Conservation (phyloP, 2,329 filamentous ascomycete species). For the Exophiala phaeomuriformis region DNA sequence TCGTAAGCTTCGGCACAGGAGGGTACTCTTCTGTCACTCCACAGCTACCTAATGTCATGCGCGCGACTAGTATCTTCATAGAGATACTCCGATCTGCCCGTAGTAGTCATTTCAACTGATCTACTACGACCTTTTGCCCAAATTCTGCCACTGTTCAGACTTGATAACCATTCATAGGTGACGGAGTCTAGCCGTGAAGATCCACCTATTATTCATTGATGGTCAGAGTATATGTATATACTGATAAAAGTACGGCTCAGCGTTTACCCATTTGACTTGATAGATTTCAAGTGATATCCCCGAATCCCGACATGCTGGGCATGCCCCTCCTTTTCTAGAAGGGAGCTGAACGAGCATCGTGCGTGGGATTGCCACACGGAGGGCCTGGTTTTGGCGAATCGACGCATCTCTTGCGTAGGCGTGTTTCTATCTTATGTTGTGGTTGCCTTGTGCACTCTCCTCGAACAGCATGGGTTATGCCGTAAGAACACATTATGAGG, state of each 20-base stretch:
- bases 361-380: not conserved
- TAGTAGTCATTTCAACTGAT: not conserved
- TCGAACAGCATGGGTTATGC: not conserved
- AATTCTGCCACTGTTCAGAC: not conserved
- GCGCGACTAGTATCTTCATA: not conserved
- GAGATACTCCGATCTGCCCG: not conserved
- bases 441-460: not conserved
- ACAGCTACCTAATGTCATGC: not conserved
- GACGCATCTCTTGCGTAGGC: not conserved
- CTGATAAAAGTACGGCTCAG: not conserved
- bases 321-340: constrained; percentile 1
- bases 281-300: constrained; percentile 5
- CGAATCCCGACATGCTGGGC: constrained; percentile 4
- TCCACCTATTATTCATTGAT: not conserved
- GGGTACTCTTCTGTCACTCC: not conserved
- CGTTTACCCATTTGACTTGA: not conserved
- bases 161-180: not conserved
- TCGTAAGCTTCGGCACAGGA: not conserved
- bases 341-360: not conserved
- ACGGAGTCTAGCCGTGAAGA: not conserved
- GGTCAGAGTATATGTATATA: not conserved
- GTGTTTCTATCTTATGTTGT: constrained; percentile 7
- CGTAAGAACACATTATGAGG: constrained; percentile 1
- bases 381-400: not conserved
- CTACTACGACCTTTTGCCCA: not conserved